Percentiles rank a stretch among this genome's conserved stretches.
These are phyloP conservation scores for Gloeopeniophorella convolvens DNA, from an alignment of 768 basidiomycete species.

Conservation along the genomic window DNA sequence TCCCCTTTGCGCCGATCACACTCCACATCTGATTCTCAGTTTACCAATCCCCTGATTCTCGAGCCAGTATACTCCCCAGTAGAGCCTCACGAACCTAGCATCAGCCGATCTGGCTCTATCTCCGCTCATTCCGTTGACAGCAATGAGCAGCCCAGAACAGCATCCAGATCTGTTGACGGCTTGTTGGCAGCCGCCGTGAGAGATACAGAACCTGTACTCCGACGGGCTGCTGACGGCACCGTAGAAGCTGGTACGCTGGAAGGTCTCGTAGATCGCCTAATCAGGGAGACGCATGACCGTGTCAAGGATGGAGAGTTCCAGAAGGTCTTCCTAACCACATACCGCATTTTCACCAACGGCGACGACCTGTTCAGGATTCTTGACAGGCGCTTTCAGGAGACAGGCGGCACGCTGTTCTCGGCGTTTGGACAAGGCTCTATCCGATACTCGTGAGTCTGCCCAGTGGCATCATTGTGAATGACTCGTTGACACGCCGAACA, in stretches of 20 bases:
- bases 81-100: neutral
- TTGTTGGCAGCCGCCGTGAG: conserved; percentile 6
- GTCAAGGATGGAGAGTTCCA: conserved; percentile 33
- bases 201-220: conserved; percentile 10
- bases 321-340: conserved; percentile 38
- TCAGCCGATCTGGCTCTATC: neutral
- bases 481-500: neutral
- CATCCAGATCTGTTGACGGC: neutral
- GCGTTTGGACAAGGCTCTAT: neutral
- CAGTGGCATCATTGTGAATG: neutral
- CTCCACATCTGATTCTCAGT: neutral
- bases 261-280: conserved; percentile 37
- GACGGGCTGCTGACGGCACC: conserved; percentile 21
- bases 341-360: conserved; percentile 37
- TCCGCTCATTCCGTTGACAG: neutral
- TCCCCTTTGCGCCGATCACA: neutral
- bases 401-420: conserved; percentile 10
- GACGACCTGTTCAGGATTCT: conserved; percentile 36
- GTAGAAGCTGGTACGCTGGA: conserved; percentile 38
- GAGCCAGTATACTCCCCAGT: neutral
- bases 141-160: neutral
- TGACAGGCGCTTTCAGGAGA: conserved; percentile 34
- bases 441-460: conserved; percentile 12
- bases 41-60: neutral
- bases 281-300: conserved; percentile 21